Base-by-base conservation (phyloP, 768 basidiomycete species). In the Amanita brunnescens region DNA sequence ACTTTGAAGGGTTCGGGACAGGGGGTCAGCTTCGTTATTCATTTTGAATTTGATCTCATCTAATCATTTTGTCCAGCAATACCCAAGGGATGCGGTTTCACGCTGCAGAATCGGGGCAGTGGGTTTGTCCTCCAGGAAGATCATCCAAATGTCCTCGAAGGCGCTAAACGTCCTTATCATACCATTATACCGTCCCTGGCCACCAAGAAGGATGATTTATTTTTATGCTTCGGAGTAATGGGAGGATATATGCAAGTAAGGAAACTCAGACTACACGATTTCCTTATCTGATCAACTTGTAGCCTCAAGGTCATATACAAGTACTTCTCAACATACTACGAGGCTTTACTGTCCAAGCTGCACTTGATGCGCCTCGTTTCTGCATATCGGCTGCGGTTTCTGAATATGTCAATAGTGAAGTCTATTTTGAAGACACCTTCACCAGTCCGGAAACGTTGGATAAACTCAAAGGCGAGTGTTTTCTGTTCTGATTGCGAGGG, bases 281-380 rank as follows among this genome's bases (percentile, higher is more conserved):
- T 29, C 16, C 5, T 18, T 16, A 21, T 41, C 7, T 40, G 24
- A 54, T 16, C 3, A 35, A 40, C n/a, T 21, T 44, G 16, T 46
- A 96, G 80, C 95, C 95, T 1, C 93, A 95, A 74, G 94, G 96
- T 0, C 95, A 98, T 58, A 78, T 98, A 3, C 96, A 99, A 67
- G 93, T 97, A 6, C 73, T 98, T 21, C 67, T 97, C 24, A 96
- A 93, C 62, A 78, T 96, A 47, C 76, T 97, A 23, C 79, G 92
- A 41, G 94, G 94, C 2, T 90, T 81, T 64, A 87, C 83, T 2
- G 77, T 83, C 0, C 96, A 99, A 68, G 81, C 89, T 2, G 89
- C 93, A 12, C 78, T 99, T 33, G 95, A 97, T 66, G 87, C 92
- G 0, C 95, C 94, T 7, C 82, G 95, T 12, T 96, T 98, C 71